These are phyloP conservation scores for Cucurbita ficifolia DNA, from an alignment of 306 rosid species.

Conservation along the genomic window DNA sequence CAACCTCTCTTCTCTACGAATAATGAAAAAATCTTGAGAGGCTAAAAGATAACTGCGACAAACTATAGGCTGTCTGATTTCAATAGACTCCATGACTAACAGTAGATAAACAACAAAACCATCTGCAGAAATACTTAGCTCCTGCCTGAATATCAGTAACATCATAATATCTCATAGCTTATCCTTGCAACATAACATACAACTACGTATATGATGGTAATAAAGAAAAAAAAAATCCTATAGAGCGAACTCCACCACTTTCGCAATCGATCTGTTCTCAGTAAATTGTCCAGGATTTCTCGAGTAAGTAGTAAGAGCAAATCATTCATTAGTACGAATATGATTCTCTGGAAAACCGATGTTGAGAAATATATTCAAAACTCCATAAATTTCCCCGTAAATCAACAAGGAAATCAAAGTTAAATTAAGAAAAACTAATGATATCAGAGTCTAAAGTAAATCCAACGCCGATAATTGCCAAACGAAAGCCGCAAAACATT, in stretches of 20 bases:
- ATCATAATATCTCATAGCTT: not conserved
- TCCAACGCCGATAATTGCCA: not conserved
- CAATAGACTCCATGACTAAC: not conserved
- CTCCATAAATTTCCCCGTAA: not conserved
- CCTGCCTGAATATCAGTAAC: not conserved
- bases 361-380: not conserved
- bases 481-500: not conserved
- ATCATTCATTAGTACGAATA: not conserved
- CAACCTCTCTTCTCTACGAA: not conserved
- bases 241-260: not conserved
- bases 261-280: not conserved
- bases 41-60: not conserved
- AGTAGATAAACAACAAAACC: not conserved
- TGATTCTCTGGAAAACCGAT: not conserved
- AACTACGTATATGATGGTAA: not conserved
- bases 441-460: not conserved
- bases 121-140: not conserved
- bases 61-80: not conserved
- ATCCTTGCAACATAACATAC: not conserved
- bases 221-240: not conserved
- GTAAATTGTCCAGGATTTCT: not conserved
- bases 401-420: not conserved
- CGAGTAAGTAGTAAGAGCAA: not conserved
- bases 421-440: not conserved
- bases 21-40: not conserved